Evolutionary conservation across 495 filamentous ascomycete genomes (phyloP).

Genomic region (Neurospora sp.): DNA sequence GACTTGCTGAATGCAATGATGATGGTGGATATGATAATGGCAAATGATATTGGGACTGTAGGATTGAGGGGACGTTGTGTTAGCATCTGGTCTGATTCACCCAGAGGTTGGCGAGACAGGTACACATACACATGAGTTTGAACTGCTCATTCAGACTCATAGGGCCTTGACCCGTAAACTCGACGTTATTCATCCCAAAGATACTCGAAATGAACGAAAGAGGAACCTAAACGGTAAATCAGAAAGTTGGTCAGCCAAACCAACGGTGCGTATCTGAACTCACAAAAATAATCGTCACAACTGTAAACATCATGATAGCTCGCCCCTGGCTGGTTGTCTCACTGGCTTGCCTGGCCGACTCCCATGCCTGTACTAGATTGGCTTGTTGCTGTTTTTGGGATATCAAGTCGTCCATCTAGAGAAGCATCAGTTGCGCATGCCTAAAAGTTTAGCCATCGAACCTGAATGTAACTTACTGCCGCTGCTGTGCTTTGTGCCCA

Average conservation of each 20-base stretch:
- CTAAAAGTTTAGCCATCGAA: not conserved
- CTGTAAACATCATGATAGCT: constrained; percentile 55
- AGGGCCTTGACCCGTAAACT: constrained; percentile 3
- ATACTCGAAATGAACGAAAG: constrained; percentile 25
- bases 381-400: constrained; percentile 57
- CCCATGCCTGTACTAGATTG: constrained; percentile 47
- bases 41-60: constrained; percentile 22
- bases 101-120: no score
- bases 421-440: not conserved
- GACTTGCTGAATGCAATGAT: constrained; percentile 12
- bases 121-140: constrained; percentile 1
- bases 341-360: constrained; percentile 46
- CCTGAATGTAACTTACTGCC: constrained; percentile 7
- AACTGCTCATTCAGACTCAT: not conserved
- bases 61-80: no score
- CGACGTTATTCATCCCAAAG: constrained; percentile 29
- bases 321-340: constrained; percentile 47
- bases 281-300: constrained; percentile 50
- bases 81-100: no score
- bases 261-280: not conserved
- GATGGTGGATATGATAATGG: constrained; percentile 14
- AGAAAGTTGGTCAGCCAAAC: no score
- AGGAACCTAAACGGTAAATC: not conserved
- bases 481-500: constrained; percentile 18
- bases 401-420: constrained; percentile 35